phyloP scores from a whole-genome alignment of 352 stramenopile species.

The Pythium myriotylum region DNA sequence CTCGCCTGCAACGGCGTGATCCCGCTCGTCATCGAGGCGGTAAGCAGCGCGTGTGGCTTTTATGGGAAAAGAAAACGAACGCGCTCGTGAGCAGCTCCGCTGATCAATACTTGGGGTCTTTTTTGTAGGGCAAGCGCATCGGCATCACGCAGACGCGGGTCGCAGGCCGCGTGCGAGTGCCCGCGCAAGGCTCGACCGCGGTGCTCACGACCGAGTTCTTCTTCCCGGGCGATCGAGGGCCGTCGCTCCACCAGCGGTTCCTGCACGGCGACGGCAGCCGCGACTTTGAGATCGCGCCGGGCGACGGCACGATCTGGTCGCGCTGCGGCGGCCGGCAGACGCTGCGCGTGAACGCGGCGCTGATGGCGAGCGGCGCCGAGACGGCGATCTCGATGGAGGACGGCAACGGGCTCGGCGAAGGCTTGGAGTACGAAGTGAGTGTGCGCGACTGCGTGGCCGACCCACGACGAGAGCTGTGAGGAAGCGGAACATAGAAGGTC shows the following conservation, averaged over 20 bases:
- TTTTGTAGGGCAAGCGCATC: constrained; percentile 22
- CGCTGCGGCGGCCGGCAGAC: constrained; percentile 20
- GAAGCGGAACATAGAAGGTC: no score
- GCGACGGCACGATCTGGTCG: constrained; percentile 29
- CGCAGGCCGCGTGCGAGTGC: constrained; percentile 24
- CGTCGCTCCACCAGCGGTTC: constrained; percentile 26
- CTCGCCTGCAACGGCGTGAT: constrained; percentile 25
- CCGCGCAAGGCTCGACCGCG: constrained; percentile 2
- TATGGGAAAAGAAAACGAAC: no score
- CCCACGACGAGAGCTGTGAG: constrained; percentile 20
- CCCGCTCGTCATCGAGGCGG: constrained; percentile 14
- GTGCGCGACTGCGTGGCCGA: constrained; percentile 23
- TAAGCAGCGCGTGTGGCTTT: background rate
- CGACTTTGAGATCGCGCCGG: constrained; percentile 20
- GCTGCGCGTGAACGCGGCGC: constrained; percentile 35
- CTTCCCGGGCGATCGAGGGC: constrained; percentile 18
- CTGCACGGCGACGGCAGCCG: background rate
- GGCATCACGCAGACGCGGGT: constrained; percentile 31
- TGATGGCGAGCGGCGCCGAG: constrained; percentile 27
- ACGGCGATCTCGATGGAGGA: constrained; percentile 18
- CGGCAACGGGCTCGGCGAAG: constrained; percentile 9
- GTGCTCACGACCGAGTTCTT: constrained; percentile 30
- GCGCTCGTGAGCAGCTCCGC: no score
- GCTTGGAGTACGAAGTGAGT: constrained; percentile 21
- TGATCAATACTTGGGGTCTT: no score